Evolutionary conservation across 306 rosid species (phyloP), one percentile per base, ranked within the genome.

Genomic region (Cucurbita ficifolia): DNA sequence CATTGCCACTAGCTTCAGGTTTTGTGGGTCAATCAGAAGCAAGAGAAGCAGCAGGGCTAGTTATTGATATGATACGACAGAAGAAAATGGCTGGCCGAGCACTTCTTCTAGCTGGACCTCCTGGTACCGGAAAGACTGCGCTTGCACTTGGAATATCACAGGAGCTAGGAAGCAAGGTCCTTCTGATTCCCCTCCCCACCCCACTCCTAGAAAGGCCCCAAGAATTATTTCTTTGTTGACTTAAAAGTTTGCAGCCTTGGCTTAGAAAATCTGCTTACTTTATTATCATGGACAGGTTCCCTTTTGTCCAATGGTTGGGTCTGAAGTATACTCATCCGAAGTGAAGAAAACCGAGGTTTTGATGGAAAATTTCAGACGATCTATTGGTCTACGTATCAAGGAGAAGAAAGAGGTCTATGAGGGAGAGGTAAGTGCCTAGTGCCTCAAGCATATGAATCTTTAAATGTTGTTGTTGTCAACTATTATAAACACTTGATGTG

Each of bases 71-170:
- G 97, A 90, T 94, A 46, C 87, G 96, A 10, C 97, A 89, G 86
- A 94, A 90, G 88, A 94, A 94, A 84, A 89, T 94, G 96, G 98
- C 98, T 36, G 98, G 98, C 17, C 86, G 84, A 73, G 98, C 97
- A n/a, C 94, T 94, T 71, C 85, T 90, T 45, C 57, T 94, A n/a
- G 98, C 97, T 16, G 98, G 98, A 67, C 98, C 98, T 46, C 97
- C 98, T 1, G 98, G 98, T 29, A 94, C 96, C 13, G 98, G 98
- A 52, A 94, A 94, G 85, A 94, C 98, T 4, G 98, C 98, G 0
- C 84, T 94, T 19, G 98, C 98, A 18, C 98, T 94, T 42, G 98
- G 98, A 60, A 83, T 94, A 35, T 58, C 97, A 50, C 98, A 94
- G 79, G 98, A 94, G 81, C 98, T 94, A 67, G 98, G 98, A 75